A percentile compares a stretch with the other conserved stretches of the same genome.
Evolutionary conservation across 2,329 filamentous ascomycete species (phyloP).

Genomic region (Talaromyces sp.): DNA sequence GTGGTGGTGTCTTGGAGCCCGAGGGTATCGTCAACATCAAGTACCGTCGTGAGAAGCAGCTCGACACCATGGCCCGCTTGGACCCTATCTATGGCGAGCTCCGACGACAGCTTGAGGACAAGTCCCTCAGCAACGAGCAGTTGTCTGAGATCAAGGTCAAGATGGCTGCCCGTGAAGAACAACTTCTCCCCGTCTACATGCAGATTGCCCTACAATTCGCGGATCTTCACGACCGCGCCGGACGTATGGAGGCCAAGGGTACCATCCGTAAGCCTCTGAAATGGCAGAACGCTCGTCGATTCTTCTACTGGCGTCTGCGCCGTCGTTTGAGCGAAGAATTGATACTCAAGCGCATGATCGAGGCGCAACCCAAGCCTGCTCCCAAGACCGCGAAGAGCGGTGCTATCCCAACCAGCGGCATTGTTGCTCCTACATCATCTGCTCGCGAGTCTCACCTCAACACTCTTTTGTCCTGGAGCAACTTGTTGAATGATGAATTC

Average conservation of each 20-base stretch:
- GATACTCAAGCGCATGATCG: slow-evolving; percentile 83
- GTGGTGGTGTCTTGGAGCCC: slow-evolving; percentile 94
- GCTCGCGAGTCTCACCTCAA: slow-evolving; percentile 67
- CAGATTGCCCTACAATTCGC: slow-evolving; percentile 97
- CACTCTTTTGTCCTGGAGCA: slow-evolving; percentile 79
- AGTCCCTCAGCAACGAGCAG: slow-evolving; percentile 69
- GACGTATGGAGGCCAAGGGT: slow-evolving; percentile 97
- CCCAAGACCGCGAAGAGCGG: slow-evolving; percentile 35
- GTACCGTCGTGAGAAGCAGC: slow-evolving; percentile 94
- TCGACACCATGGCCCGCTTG: slow-evolving; percentile 94
- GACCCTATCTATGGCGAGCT: slow-evolving; percentile 81
- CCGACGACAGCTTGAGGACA: slow-evolving; percentile 71
- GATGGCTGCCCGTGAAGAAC: slow-evolving; percentile 81
- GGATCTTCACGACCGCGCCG: slow-evolving; percentile 93
- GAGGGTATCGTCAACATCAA: slow-evolving; percentile 99
- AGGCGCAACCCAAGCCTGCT: slow-evolving; percentile 41
- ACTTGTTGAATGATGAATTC: slow-evolving; percentile 66
- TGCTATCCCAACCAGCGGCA: slow-evolving; percentile 44
- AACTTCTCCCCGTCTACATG: slow-evolving; percentile 85
- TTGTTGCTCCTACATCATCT: slow-evolving; percentile 34
- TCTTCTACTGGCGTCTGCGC: slow-evolving; percentile 99
- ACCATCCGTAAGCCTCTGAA: slow-evolving; percentile 79
- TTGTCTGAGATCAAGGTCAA: slow-evolving; percentile 75
- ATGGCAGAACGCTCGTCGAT: slow-evolving; percentile 87
- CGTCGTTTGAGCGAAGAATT: slow-evolving; percentile 96